Base-by-base conservation (phyloP, 2,329 filamentous ascomycete genomes). In the Biscogniauxia marginata region DNA sequence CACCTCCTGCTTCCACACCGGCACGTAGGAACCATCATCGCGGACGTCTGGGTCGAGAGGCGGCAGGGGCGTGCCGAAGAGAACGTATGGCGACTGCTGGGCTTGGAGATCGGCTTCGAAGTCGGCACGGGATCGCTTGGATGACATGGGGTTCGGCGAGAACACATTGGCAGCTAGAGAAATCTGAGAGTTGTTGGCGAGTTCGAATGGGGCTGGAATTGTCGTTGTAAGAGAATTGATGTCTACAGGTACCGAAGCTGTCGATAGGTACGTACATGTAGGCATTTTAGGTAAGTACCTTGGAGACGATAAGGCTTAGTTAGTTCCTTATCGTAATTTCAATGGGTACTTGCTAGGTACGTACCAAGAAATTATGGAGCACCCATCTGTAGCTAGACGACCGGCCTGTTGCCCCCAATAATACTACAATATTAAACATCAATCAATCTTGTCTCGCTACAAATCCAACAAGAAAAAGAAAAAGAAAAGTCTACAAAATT, bases 1-100 rank as follows among this genome's bases (percentile, higher is more conserved):
- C 71, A 96, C 93, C 71, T 97, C 93, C 78, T 99, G 95, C 77
- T 98, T 96, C 92, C 95, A 98, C n/a, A 96, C 76, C 0, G 95
- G 95, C 16, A 96, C 84, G 70, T 93, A 98, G 44, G 90, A 91
- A 59, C 93, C 93, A 77, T 97, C 91, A 72, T 98, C 93, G 66
- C 91, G 87, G 39, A 84, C 80, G 19, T 91, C 84, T 49, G 88
- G 81, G 67, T 96, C 91, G 58, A 85, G 77, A 3, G 90, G 84
- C 1, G 92, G 92, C 16, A 99, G 81, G 7, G 93, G 87, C 2
- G 91, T 96, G 70, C 95, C 95, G 71, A 89, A 96, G 55, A 88
- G 70, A 54, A 88, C 89, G 73, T 86, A 96, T 0, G 90, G 88
- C 13, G 90, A 87, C 69, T 88, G 83, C 56, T 84, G 79, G 55